These are phyloP conservation scores for Clathrus columnatus DNA, from an alignment of 768 basidiomycete genomes.

Conservation along the genomic window DNA sequence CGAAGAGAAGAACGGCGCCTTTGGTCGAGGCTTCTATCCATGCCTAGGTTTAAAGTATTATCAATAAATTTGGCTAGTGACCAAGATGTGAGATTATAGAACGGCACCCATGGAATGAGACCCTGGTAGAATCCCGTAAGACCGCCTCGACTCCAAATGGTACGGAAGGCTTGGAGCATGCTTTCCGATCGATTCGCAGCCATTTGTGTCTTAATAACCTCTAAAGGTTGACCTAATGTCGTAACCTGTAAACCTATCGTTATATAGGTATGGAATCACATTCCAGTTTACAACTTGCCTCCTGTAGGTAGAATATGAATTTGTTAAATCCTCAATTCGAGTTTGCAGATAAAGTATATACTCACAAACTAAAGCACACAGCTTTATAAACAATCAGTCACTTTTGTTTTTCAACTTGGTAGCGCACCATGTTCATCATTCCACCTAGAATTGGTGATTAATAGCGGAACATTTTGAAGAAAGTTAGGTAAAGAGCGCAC, in stretches of 20 bases:
- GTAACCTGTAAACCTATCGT: constrained; percentile 57
- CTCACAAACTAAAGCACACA: constrained; percentile 33
- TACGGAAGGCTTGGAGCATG: constrained; percentile 76
- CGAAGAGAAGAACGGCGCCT: constrained; percentile 91
- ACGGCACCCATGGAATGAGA: constrained; percentile 91
- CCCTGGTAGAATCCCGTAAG: constrained; percentile 91
- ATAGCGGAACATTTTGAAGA: constrained; percentile 14
- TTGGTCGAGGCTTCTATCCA: constrained; percentile 99
- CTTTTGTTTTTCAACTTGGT: constrained; percentile 11
- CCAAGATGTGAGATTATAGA: not conserved
- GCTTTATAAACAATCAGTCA: constrained; percentile 9
- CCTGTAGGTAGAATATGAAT: constrained; percentile 35
- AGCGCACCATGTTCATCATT: constrained; percentile 94
- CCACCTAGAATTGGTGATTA: constrained; percentile 47
- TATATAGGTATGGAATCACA: not conserved
- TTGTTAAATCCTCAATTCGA: constrained; percentile 3
- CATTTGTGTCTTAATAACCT: constrained; percentile 99
- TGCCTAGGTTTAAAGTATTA: constrained; percentile 43
- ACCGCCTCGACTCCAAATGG: constrained; percentile 91
- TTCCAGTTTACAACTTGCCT: constrained; percentile 44
- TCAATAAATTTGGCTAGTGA: not conserved
- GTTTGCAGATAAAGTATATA: constrained; percentile 1
- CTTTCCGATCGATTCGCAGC: constrained; percentile 90
- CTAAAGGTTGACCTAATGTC: constrained; percentile 94
- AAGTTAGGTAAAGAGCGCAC: constrained; percentile 37